These are phyloP conservation scores for Cyclotella sp. DNA, from an alignment of 108 stramenopile genomes.

Conservation along the genomic window DNA sequence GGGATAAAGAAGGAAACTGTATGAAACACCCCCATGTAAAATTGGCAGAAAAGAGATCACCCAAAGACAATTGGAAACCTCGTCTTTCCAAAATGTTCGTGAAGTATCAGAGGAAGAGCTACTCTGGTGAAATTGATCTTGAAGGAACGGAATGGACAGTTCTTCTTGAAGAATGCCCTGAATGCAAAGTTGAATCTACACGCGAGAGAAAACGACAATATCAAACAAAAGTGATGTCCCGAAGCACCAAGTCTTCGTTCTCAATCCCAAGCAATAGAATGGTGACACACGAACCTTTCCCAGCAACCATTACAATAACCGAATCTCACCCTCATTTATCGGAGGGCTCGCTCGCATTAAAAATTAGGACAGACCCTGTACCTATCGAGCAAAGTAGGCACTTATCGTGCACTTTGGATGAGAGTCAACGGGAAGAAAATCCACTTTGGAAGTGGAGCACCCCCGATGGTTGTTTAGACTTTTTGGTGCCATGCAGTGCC, in stretches of 20 bases:
- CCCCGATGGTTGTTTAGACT: conserved; percentile 34
- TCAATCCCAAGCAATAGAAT: too few species aligned
- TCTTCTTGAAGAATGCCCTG: conserved; percentile 18
- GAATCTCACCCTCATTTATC: conserved; percentile 17
- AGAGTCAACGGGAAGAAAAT: too few species aligned
- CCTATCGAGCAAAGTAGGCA: conserved; percentile 10
- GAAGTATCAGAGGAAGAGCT: not conserved
- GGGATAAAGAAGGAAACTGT: conserved; percentile 36
- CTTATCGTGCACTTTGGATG: conserved; percentile 8
- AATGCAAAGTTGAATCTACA: conserved; percentile 27
- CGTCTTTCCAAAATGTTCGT: conserved; percentile 8
- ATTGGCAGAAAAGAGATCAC: conserved; percentile 18
- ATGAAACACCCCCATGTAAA: conserved; percentile 20
- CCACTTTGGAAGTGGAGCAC: too few species aligned
- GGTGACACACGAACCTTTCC: conserved; percentile 14
- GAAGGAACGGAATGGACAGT: conserved; percentile 10
- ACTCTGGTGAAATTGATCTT: not conserved
- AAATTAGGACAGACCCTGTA: conserved; percentile 26
- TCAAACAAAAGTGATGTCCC: not conserved
- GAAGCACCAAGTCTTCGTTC: not conserved
- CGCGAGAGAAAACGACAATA: not conserved
- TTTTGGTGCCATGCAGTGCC: conserved; percentile 11
- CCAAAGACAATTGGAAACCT: not conserved
- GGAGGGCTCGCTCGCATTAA: conserved; percentile 3
- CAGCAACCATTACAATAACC: conserved; percentile 18